phyloP scores from a whole-genome alignment of 31 red algal species.

The Porphyra umbilicalis region DNA sequence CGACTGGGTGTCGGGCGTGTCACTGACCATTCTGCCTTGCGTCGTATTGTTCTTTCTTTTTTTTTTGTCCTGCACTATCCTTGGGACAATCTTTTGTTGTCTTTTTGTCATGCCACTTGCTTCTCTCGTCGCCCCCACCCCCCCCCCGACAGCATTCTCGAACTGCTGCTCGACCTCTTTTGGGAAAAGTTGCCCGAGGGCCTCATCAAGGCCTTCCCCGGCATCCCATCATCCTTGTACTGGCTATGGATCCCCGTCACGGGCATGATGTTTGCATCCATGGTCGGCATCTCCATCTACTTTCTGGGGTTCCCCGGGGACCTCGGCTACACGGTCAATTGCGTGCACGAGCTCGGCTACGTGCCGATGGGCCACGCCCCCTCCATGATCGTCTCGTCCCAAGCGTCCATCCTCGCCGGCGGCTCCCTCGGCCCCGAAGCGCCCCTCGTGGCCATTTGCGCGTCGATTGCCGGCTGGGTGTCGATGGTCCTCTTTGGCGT shows the following conservation, averaged over 20 bases:
- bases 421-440: constrained; percentile 85
- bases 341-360: constrained; percentile 77
- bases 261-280: constrained; percentile 32
- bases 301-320: constrained; percentile 76
- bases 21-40: neutral
- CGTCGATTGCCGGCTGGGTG: constrained; percentile 55
- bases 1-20: neutral
- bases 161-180: constrained; percentile 57
- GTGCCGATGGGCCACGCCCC: constrained; percentile 41
- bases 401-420: constrained; percentile 72
- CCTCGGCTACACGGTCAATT: constrained; percentile 65
- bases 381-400: constrained; percentile 66
- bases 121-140: neutral
- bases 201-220: constrained; percentile 14
- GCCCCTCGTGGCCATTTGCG: constrained; percentile 86
- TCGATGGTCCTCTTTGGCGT: constrained; percentile 41
- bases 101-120: neutral
- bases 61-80: neutral
- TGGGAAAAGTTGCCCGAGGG: constrained; percentile 61
- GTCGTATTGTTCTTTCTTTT: neutral
- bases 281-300: constrained; percentile 59
- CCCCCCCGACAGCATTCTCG: constrained; percentile 10
- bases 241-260: constrained; percentile 59
- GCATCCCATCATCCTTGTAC: constrained; percentile 25
- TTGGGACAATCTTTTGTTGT: too few relatives aligned